Base-by-base conservation (phyloP, 306 rosid species). In the Crataegus laevigata region DNA sequence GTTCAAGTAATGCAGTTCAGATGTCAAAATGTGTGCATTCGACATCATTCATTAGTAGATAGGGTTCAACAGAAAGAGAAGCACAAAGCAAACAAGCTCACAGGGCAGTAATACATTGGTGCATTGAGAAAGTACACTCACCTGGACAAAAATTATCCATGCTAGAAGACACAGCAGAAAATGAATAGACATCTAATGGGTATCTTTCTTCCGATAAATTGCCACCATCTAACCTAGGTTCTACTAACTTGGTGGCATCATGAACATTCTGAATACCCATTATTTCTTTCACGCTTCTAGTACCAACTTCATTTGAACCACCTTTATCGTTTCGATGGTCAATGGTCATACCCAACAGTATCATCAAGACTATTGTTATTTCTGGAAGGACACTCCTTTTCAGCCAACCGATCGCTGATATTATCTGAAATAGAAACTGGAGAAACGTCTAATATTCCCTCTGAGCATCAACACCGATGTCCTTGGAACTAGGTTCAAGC, bases 251-350 rank as follows among this genome's bases (percentile, higher is more conserved):
- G 15, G 22, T 45, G 34, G 24, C 69, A 63, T 75, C 68, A 32
- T 52, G 26, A 28, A 36, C 40, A 45, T 70, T 63, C 11, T 42
- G 52, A 66, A 32, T 22, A 29, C 45, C 62, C 50, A 45, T 29
- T n/a, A 32, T 7, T 22, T 34, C 26, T 8, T n/a, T 59, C 60
- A 50, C 18, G 68, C 32, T 26, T 72, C 52, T 63, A 26, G 18
- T 25, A 52, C 61, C 60, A 63, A 26, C 69, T 51, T 75, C n/a
- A 63, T 80, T 60, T 32, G 55, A 62, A 43, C 40, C 59, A 43
- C 4, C 18, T 15, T n/a, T 25, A 45, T 17, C 22, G 54, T 30
- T 50, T 42, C 29, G 67, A 17, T 45, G 40, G 24, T 26, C 29
- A 50, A 17, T 45, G 40, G 24, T 26, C 29, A 50, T 22, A 50